Conservation (phyloP, 345 rosid species). For the Raphanus sativus region DNA sequence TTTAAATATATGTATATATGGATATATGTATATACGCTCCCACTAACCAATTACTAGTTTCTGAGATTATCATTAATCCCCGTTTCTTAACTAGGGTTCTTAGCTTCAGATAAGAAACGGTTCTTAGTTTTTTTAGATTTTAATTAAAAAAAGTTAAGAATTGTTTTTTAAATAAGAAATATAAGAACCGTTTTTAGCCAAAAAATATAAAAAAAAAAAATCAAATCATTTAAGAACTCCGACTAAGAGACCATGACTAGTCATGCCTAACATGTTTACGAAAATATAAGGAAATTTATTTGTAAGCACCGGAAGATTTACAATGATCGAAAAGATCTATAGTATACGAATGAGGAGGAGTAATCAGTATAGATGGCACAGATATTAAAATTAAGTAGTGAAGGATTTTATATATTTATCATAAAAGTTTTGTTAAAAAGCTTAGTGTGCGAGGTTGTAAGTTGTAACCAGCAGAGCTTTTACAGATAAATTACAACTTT, state of each 20-base stretch:
- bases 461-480: slow-evolving; percentile 34
- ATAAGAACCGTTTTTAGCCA: no score
- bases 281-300: background rate
- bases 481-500: slow-evolving; percentile 35
- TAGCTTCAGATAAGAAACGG: no score
- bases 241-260: no score
- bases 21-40: no score
- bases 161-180: no score
- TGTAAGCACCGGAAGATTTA: background rate
- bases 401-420: slow-evolving; percentile 4
- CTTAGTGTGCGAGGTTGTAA: slow-evolving; percentile 33
- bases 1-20: background rate
- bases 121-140: no score
- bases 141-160: no score
- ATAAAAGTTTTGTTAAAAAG: slow-evolving; percentile 10
- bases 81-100: no score
- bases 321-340: background rate
- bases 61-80: no score
- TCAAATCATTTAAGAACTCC: no score
- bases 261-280: background rate
- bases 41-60: no score
- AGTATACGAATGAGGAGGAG: background rate
- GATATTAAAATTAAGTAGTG: background rate
- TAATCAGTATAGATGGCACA: background rate
- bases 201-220: no score